These are phyloP conservation scores for Fusarium setosum DNA, from an alignment of 2,329 filamentous ascomycete genomes.

Conservation along the genomic window DNA sequence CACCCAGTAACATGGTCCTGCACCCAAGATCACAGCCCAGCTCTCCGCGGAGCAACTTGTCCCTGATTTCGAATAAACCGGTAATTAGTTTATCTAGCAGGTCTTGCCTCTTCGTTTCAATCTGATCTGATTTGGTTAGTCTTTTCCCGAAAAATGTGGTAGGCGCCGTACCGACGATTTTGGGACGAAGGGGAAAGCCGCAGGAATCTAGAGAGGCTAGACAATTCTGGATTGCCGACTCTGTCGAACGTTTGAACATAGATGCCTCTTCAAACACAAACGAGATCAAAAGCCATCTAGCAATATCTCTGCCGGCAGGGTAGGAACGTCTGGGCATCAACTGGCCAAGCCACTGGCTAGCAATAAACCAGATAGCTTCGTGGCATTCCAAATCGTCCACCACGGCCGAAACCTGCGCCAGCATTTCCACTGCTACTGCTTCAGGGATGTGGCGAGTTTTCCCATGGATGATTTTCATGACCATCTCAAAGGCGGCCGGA, in stretches of 20 bases:
- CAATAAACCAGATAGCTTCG: constrained; percentile 19
- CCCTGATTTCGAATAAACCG: not conserved
- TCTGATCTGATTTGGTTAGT: not conserved
- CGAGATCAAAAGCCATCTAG: constrained; percentile 17
- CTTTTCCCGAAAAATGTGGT: not conserved
- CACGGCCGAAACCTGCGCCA: constrained; percentile 26
- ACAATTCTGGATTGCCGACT: not conserved
- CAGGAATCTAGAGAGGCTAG: not conserved
- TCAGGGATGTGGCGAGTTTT: constrained; percentile 13
- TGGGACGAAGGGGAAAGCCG: constrained; percentile 5
- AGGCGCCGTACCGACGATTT: constrained; percentile 1
- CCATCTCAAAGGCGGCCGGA: constrained; percentile 23
- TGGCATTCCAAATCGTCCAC: constrained; percentile 34
- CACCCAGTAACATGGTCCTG: constrained; percentile 10
- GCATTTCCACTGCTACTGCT: not conserved
- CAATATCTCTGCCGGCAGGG: constrained; percentile 1
- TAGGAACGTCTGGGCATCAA: not conserved
- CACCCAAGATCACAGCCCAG: constrained; percentile 5
- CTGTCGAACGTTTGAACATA: constrained; percentile 3
- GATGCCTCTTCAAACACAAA: constrained; percentile 9
- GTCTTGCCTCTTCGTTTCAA: not conserved
- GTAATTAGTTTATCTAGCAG: not conserved
- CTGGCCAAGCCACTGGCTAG: constrained; percentile 14
- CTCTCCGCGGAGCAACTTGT: not conserved
- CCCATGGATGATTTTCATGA: constrained; percentile 31